Evolutionary conservation across 768 basidiomycete species (phyloP).

Genomic region (Boletus pseudopeckii): DNA sequence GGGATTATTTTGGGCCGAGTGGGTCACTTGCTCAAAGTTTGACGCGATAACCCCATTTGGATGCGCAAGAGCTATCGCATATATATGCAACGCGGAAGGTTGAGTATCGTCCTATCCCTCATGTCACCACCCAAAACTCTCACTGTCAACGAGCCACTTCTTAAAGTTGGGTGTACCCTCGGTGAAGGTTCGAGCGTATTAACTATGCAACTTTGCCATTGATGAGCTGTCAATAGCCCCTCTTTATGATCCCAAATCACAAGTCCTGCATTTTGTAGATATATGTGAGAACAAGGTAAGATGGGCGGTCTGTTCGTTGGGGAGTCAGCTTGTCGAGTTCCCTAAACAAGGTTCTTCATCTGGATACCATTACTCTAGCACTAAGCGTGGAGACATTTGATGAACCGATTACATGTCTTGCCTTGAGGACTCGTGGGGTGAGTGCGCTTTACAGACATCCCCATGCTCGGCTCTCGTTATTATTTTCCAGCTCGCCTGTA

Average conservation of each 20-base stretch:
- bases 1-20: background rate
- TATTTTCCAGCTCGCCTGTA: constrained; percentile 17
- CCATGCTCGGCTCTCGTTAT: background rate
- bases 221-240: constrained; percentile 42
- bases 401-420: constrained; percentile 56
- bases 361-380: constrained; percentile 40
- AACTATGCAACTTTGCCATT: background rate
- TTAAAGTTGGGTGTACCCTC: constrained; percentile 51
- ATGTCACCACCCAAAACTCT: constrained; percentile 20
- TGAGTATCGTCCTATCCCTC: background rate
- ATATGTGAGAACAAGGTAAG: constrained; percentile 35
- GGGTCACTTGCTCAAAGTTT: constrained; percentile 8
- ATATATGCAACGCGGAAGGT: constrained; percentile 2
- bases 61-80: constrained; percentile 2
- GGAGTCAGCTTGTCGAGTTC: background rate
- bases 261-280: constrained; percentile 65
- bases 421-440: constrained; percentile 43
- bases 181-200: constrained; percentile 52
- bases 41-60: constrained; percentile 7
- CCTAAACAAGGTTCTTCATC: constrained; percentile 25
- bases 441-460: background rate
- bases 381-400: constrained; percentile 48
- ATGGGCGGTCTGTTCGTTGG: background rate
- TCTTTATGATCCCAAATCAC: constrained; percentile 53
- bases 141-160: constrained; percentile 38